phyloP scores from a whole-genome alignment of 306 rosid genomes.

The Datisca glomerata region DNA sequence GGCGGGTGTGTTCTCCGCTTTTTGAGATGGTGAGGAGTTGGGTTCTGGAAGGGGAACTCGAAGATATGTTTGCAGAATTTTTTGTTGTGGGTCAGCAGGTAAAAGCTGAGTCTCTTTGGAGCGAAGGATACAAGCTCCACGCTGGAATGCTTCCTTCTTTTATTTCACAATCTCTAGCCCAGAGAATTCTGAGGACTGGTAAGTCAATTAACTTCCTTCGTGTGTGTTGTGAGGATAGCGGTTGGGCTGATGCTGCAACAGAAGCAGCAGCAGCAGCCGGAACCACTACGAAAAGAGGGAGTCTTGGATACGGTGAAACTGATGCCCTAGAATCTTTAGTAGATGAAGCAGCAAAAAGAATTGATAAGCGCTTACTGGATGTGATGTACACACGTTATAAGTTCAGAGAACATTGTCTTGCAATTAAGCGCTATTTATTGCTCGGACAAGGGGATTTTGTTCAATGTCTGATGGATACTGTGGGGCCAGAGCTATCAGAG shows the following conservation, averaged over 20 bases:
- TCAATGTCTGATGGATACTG: conserved; percentile 90
- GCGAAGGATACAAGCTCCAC: conserved; percentile 87
- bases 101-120: conserved; percentile 96
- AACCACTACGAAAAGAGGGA: conserved; percentile 60
- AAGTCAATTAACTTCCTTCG: conserved; percentile 91
- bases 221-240: conserved; percentile 88
- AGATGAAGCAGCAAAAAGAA: conserved; percentile 85
- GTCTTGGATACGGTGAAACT: conserved; percentile 86
- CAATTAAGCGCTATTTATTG: conserved; percentile 78
- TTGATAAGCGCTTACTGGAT: conserved; percentile 82
- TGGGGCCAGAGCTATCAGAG: conserved; percentile 93
- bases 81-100: conserved; percentile 83
- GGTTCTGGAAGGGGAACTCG: conserved; percentile 95
- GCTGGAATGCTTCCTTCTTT: conserved; percentile 90
- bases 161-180: conserved; percentile 86
- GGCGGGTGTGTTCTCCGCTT: conserved; percentile 81
- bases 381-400: conserved; percentile 69
- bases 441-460: conserved; percentile 98
- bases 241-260: conserved; percentile 83
- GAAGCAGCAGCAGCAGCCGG: conserved; percentile 74
- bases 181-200: conserved; percentile 85
- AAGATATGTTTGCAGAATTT: conserved; percentile 80
- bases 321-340: conserved; percentile 88
- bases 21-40: conserved; percentile 91
- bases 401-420: conserved; percentile 94